Evolutionary conservation across 257 asterid species (phyloP), one percentile per base, ranked within the genome.

Genomic region (Asclepias syriaca): DNA sequence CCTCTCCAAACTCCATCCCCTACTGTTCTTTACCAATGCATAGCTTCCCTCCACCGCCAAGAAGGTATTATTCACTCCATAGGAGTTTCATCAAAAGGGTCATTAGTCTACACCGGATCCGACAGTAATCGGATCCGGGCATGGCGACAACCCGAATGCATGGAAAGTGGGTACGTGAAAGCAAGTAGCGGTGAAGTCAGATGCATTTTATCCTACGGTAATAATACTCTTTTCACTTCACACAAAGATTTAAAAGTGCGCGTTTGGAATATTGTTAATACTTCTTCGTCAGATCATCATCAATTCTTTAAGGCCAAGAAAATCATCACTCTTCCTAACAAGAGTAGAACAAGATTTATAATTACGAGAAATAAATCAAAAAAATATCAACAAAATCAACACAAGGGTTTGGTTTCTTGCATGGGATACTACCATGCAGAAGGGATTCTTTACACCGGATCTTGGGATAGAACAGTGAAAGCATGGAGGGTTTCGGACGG

Each of bases 1-100:
- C 98, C 98, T 29, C 90, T 82, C 81, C 88, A 76, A 27, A 87
- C 96, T 58, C 97, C 98, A 16, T 87, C 95, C 46, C 95, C 98
- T 0, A 73, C 95, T 61, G 77, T 92, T 72, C 88, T 92, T 73
- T 86, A 88, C 82, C 98, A 92, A 69, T 92, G 98, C 87, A 85
- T 92, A 49, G 91, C 95, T 73, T 84, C 98, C 59, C 91, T 92
- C 56, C 97, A 82, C 82, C 97, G 96, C 83, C 93, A 87, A 12
- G 98, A 90, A 9, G 96, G 98, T 55, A 81, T 83, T 71, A 84
- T 92, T n/a, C 83, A 82, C 69, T 80, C 98, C 82, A 77, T 90
- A 57, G 87, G 96, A 39, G 71, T 85, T 61, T 70, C 87, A 8
- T 70, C 87, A 8, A 77, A 78, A 16, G 96, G 97, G 39, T 34